Base-by-base conservation (phyloP, 2,329 filamentous ascomycete genomes). In the Aspergillus jensenii region DNA sequence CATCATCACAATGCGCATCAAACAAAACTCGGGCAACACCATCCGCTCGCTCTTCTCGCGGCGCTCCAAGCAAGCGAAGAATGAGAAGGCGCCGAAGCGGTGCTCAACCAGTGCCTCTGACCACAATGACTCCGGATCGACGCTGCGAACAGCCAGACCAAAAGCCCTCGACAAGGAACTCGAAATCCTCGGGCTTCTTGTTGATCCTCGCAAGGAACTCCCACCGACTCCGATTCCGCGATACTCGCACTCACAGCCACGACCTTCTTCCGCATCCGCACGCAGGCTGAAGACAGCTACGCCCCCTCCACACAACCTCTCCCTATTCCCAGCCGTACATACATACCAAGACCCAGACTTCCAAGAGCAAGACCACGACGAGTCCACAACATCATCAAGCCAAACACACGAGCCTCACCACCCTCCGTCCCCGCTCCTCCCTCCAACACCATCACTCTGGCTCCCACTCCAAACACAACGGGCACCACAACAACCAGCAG, bases 31-130 rank as follows among this genome's bases (percentile, higher is more conserved):
- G 4, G 27, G 40, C 39, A 51, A 51, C 21, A 48, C 47, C 21
- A 14, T 58, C 46, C 50, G 50, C n/a, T 44, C 50, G 3, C 46
- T 58, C 12, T 58, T 58, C 51, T 58, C 56, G 7, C 56, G 56
- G 7, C 51, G 51, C 23, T 44, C 43, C 31, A 58, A 50, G 37
- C 9, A 33, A 35, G 31, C 31, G 4, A 23, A 23, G 14, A 48
- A 41, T 11, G 48, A 15, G 14, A 56, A 47, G 33, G 15, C n/a
- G 6, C n/a, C 25, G 8, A 50, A 49, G 12, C 45, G 19, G 21
- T 25, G 19, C 33, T 49, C 37, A 8, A 31, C 27, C 3, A 17
- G 27, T 31, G 35, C 25, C 21, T 8, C 27, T 4, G 37, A 35
- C 23, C 31, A 50, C 14, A 23, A 19, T 23, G 37, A 35, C 21